phyloP scores from a whole-genome alignment of 1,139 yeast species.

The Blastobotrys proliferans region DNA sequence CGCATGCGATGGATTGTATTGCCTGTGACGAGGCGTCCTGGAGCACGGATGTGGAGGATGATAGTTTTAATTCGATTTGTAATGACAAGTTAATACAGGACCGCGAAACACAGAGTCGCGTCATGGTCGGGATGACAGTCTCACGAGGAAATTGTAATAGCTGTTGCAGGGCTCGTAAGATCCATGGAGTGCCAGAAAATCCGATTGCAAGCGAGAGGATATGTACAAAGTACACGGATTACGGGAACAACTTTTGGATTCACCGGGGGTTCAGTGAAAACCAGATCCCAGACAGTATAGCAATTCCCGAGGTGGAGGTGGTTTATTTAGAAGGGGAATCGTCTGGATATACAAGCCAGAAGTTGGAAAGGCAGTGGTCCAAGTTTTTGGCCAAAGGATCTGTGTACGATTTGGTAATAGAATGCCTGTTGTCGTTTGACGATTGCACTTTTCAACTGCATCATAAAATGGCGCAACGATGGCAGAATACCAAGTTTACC shows the following conservation, averaged over 20 bases:
- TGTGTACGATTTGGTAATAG: not conserved
- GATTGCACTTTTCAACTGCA: not conserved
- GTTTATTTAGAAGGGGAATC: not conserved
- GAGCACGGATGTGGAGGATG: not conserved
- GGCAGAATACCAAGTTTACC: not conserved
- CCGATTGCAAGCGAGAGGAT: too few relatives aligned
- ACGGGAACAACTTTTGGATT: slow-evolving; percentile 5
- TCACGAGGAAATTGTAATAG: not conserved
- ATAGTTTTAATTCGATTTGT: not conserved
- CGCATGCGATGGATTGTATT: slow-evolving; percentile 1
- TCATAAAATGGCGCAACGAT: not conserved
- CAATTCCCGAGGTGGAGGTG: not conserved
- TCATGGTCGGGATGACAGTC: slow-evolving; percentile 4
- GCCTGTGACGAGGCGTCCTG: not conserved
- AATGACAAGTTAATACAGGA: not conserved
- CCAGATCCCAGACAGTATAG: not conserved
- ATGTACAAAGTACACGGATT: slow-evolving; percentile 3
- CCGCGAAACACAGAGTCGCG: not conserved
- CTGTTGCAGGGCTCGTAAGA: not conserved
- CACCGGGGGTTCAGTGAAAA: not conserved
- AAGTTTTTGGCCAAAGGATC: not conserved
- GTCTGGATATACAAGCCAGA: not conserved
- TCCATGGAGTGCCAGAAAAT: not conserved
- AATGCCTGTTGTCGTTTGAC: not conserved
- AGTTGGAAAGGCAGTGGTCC: not conserved